Base-by-base conservation (phyloP, 345 rosid species). In the Viola odorata region DNA sequence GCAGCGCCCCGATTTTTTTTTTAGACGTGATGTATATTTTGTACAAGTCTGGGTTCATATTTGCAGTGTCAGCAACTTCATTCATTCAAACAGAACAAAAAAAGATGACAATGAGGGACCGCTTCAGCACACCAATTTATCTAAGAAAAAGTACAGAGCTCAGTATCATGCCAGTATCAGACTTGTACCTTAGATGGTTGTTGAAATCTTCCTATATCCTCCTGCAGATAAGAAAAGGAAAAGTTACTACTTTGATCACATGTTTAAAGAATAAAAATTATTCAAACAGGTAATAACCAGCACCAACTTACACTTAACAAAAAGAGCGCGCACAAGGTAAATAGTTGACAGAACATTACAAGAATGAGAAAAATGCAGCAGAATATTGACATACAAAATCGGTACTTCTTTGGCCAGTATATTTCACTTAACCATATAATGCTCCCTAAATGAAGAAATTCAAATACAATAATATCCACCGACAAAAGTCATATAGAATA, bases 21-120 rank as follows among this genome's bases (percentile, higher is more conserved):
- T 86, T 72, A 82, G 82, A n/a, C 83, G 82, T 12, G 61, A 65
- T 51, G 69, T 49, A 74, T 67, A 84, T 74, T 78, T 77, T 60
- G 69, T 44, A 23, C 73, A 54, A 60, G 45, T 69, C 94, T 86
- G 79, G n/a, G 16, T 41, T 49, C 62, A 59, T 66, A 36, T 48
- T 61, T 60, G 23, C 44, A 62, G 37, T 41, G 57, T 55, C 69
- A 76, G 54, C 57, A 51, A 74, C 45, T 51, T 14, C 45, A 62
- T 9, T 45, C 55, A 4, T 42, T 8, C 13, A 41, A 58, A 62
- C 17, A 37, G 11, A 53, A 47, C 4, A 51, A 5, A 38, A 12
- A 44, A 7, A 37, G 3, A 55, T 50, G 60, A 14, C 6, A 41
- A 16, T 32, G 40, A 12, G 7, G 32, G 16, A 13, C 3, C 36